A percentile compares a stretch with the other conserved stretches of the same genome.
Evolutionary conservation across 75 land plant genomes (phyloP).

Genomic region (Picea glauca): DNA sequence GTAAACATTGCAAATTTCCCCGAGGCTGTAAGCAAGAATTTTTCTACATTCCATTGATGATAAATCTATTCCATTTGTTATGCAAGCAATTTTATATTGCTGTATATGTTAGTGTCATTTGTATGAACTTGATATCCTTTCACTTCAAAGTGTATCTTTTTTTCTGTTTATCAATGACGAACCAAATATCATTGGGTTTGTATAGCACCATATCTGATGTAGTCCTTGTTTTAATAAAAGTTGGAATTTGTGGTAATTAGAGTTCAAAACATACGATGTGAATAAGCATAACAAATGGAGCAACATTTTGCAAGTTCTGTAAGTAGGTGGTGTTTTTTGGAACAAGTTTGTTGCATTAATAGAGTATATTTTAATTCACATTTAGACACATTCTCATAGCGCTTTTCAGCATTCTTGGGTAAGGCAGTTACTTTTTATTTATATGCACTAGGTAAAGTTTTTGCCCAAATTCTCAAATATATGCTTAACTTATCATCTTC

Average conservation of each 20-base stretch:
- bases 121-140: slow-evolving; percentile 7
- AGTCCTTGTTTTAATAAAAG: neutral
- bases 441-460: neutral
- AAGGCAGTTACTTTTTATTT: neutral
- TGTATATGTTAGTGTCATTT: slow-evolving; percentile 1
- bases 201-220: slow-evolving; percentile 8
- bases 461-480: neutral
- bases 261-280: neutral
- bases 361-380: neutral
- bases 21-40: slow-evolving; percentile 5
- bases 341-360: neutral
- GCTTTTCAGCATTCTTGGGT: neutral
- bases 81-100: neutral
- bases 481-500: neutral
- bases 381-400: neutral
- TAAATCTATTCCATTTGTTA: slow-evolving; percentile 3
- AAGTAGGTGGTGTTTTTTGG: neutral
- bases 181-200: slow-evolving; percentile 2
- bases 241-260: neutral
- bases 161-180: slow-evolving; percentile 5
- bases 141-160: neutral
- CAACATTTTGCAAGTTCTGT: neutral
- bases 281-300: neutral
- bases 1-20: neutral
- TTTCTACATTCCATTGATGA: slow-evolving; percentile 1